Evolutionary conservation across 1,284 basidiomycete genomes (phyloP).

Genomic region (Wallemia ichthyophaga): DNA sequence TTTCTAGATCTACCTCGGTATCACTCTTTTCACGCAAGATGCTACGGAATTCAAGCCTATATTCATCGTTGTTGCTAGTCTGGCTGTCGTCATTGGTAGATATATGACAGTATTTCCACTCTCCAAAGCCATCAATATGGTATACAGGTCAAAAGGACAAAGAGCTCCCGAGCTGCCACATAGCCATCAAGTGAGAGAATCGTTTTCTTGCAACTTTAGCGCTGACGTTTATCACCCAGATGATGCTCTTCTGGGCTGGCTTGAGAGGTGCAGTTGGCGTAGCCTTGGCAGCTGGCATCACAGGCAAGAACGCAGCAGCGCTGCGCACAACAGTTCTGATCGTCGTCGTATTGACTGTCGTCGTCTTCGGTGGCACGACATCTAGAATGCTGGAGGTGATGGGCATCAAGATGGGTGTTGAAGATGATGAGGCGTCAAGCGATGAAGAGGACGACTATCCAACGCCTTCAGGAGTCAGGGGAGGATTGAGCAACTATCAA

Average conservation of each 20-base stretch:
- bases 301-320: conserved; percentile 63
- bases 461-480: not conserved
- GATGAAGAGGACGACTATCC: conserved; percentile 39
- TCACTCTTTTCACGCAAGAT: conserved; percentile 75
- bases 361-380: conserved; percentile 88
- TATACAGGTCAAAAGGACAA: conserved; percentile 56
- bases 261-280: conserved; percentile 87
- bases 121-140: conserved; percentile 73
- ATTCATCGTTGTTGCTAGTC: conserved; percentile 66
- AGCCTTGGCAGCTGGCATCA: conserved; percentile 80
- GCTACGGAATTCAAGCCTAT: conserved; percentile 75
- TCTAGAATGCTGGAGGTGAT: conserved; percentile 86
- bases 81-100: conserved; percentile 74
- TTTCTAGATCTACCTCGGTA: conserved; percentile 53
- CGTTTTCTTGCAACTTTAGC: no score
- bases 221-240: no score
- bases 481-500: not conserved
- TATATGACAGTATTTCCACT: conserved; percentile 91
- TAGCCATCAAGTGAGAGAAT: conserved; percentile 56
- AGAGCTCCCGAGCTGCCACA: conserved; percentile 64
- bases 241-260: conserved; percentile 89
- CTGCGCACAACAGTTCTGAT: conserved; percentile 80
- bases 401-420: conserved; percentile 84
- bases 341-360: conserved; percentile 78
- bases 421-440: conserved; percentile 54